Percentiles rank a stretch among this genome's conserved stretches.
phyloP scores from a whole-genome alignment of 768 basidiomycete genomes.

The Amanita exitialis region DNA sequence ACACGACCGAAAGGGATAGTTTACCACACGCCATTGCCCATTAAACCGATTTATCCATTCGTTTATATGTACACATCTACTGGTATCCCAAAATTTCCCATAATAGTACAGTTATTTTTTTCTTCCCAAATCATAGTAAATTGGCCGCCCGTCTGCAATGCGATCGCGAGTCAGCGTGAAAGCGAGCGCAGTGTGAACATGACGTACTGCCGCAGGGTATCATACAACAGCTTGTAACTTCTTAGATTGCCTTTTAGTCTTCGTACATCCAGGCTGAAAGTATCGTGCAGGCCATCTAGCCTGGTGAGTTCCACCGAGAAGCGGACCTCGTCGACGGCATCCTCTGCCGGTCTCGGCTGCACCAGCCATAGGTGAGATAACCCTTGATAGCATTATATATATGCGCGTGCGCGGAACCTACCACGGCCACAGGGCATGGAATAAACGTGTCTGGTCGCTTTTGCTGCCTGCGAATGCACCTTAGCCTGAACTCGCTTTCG shows the following conservation, averaged over 20 bases:
- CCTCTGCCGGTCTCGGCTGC: slow-evolving; percentile 31
- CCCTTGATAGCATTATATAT: too few relatives aligned
- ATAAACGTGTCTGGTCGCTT: not conserved
- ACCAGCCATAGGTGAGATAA: not conserved
- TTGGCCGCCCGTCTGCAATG: not conserved
- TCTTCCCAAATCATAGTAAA: not conserved
- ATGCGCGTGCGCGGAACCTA: not conserved
- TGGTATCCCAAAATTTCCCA: not conserved
- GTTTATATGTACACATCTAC: not conserved
- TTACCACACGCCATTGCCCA: not conserved
- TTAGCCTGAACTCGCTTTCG: slow-evolving; percentile 76
- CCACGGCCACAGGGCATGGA: not conserved
- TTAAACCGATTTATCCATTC: not conserved
- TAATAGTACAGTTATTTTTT: not conserved
- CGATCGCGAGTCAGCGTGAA: not conserved
- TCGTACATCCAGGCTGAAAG: slow-evolving; percentile 83
- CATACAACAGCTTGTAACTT: slow-evolving; percentile 80
- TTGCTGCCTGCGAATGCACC: slow-evolving; percentile 50
- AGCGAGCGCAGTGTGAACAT: not conserved
- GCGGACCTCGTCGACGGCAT: slow-evolving; percentile 84
- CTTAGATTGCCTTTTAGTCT: slow-evolving; percentile 78
- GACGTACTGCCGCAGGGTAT: slow-evolving; percentile 32
- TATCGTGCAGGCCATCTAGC: slow-evolving; percentile 71
- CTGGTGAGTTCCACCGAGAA: slow-evolving; percentile 90
- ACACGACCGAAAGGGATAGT: not conserved